Evolutionary conservation across 306 rosid genomes (phyloP).

Genomic region (Benincasa hispida): DNA sequence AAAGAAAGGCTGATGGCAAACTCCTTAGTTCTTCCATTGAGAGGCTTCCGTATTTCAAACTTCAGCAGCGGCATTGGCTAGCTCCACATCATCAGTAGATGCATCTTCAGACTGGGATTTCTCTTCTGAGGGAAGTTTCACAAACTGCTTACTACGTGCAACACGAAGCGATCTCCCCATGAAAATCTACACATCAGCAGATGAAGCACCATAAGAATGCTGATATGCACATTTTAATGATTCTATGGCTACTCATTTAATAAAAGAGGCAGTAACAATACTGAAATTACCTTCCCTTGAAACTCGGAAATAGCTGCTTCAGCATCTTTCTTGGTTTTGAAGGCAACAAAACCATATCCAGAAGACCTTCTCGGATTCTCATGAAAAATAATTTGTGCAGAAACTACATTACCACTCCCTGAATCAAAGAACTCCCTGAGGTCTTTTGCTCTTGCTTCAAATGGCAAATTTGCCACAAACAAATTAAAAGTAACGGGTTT

Average conservation of each 20-base stretch:
- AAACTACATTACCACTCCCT: conserved; percentile 40
- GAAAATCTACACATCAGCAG: conserved; percentile 36
- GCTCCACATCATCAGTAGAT: conserved; percentile 26
- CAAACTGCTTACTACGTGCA: conserved; percentile 59
- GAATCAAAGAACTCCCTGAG: conserved; percentile 62
- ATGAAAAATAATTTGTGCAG: conserved; percentile 46
- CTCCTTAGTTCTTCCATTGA: background rate
- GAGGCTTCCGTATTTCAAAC: background rate
- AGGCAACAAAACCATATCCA: conserved; percentile 89
- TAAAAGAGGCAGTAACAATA: background rate
- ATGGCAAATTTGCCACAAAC: conserved; percentile 73
- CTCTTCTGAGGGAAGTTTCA: conserved; percentile 27
- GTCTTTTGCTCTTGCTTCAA: conserved; percentile 58
- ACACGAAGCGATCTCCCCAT: conserved; percentile 69
- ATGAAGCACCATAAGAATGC: background rate
- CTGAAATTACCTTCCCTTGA: conserved; percentile 62
- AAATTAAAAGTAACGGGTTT: conserved; percentile 57
- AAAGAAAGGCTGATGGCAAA: background rate
- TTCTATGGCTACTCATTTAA: background rate
- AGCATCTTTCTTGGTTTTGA: conserved; percentile 70
- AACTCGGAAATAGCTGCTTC: conserved; percentile 54
- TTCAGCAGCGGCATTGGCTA: conserved; percentile 22
- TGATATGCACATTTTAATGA: background rate
- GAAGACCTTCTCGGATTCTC: conserved; percentile 63
- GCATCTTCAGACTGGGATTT: conserved; percentile 26